Evolutionary conservation across 352 stramenopile species (phyloP).

Genomic region (Albugo laibachii): DNA sequence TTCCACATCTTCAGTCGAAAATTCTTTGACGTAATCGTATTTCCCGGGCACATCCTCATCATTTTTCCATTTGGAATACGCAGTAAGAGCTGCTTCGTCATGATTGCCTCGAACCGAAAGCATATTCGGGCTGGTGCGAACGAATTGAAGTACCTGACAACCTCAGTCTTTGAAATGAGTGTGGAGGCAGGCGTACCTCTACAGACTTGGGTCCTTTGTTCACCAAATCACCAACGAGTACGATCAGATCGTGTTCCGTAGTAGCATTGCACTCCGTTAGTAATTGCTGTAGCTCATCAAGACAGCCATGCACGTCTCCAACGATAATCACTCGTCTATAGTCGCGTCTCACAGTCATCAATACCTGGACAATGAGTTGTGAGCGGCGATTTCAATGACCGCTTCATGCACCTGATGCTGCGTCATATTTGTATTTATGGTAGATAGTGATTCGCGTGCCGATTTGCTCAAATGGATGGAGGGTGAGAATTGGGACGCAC

Average conservation of each 20-base stretch:
- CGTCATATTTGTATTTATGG: too few species aligned
- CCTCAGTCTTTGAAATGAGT: background rate
- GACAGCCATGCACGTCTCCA: slow-evolving; percentile 85
- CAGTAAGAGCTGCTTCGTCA: slow-evolving; percentile 45
- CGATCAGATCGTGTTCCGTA: slow-evolving; percentile 36
- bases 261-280: slow-evolving; percentile 23
- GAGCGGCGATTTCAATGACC: too few species aligned
- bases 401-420: too few species aligned
- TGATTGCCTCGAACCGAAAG: slow-evolving; percentile 66
- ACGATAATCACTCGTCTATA: slow-evolving; percentile 48
- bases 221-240: slow-evolving; percentile 83
- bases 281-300: slow-evolving; percentile 57
- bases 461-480: too few species aligned
- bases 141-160: background rate
- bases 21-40: slow-evolving; percentile 47
- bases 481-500: slow-evolving; percentile 7
- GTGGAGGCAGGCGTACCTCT: slow-evolving; percentile 11
- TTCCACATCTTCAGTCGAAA: slow-evolving; percentile 30
- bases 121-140: slow-evolving; percentile 2
- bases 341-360: too few species aligned
- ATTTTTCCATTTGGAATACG: slow-evolving; percentile 30
- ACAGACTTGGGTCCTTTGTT: slow-evolving; percentile 82
- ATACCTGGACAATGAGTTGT: too few species aligned
- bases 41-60: slow-evolving; percentile 8
- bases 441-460: too few species aligned